Base-by-base conservation (phyloP, 352 stramenopile genomes). In the Blastocystis sp. region DNA sequence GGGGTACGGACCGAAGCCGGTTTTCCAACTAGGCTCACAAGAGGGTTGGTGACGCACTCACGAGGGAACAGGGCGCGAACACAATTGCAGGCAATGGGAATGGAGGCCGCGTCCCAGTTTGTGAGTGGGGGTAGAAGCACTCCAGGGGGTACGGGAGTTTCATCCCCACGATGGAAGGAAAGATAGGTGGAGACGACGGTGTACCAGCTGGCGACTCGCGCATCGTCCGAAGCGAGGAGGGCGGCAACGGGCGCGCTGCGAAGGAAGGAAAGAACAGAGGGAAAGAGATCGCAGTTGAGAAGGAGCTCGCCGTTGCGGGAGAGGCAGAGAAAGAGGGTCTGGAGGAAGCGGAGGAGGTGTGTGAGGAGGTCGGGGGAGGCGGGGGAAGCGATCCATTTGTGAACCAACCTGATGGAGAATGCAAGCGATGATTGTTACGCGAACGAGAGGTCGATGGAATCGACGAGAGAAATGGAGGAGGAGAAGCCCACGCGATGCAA, bases 1-100 rank as follows among this genome's bases (percentile, higher is more conserved):
- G 28, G 74, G 74, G 45, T 84, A 84, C 21, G 74, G 74, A 59
- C 74, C 74, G 45, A 84, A 84, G 9, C 74, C 74, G 5, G 48
- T 56, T 56, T 14, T 7, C 48, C 48, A 56, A 14, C 48, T 56
- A 14, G 5, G 48, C 5, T 7, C 14, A 14, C 5, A 14, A 14
- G 48, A 56, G 48, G 14, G 5, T 7, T 14, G 14, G 41, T 53
- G 61, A 34, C 48, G 52, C 56, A 84, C 34, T 84, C 43, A 11
- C 74, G 74, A 48, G 74, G 53, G 34, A 84, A 67, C 28, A 84
- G 40, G 11, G 61, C 74, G 38, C 74, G 74, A 67, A 67, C 61
- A 41, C 74, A 84, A 19, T 84, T 84, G 61, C 74, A 84, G n/a
- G 56, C 74, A 28, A 84, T 66, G 14, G 74, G 74, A 53, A 84